Evolutionary conservation across 1,139 yeast species (phyloP).

Genomic region (Candida smagusa): DNA sequence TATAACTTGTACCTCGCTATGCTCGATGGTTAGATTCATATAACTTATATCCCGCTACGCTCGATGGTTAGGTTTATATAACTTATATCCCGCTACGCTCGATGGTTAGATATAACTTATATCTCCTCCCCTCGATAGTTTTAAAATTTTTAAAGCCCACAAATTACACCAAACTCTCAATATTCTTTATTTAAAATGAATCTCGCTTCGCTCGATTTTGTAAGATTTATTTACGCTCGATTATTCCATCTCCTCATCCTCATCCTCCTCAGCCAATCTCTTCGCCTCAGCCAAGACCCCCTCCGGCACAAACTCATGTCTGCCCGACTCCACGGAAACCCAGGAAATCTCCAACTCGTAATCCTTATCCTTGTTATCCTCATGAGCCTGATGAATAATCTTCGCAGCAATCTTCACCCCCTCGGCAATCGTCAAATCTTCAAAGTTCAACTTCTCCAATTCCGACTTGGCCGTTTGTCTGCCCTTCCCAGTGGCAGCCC

Average conservation of each 20-base stretch:
- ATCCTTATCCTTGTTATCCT: conserved; percentile 95
- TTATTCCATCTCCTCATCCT: conserved; percentile 55
- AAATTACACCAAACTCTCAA: too few species aligned
- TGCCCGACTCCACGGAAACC: conserved; percentile 66
- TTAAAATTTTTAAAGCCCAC: too few species aligned
- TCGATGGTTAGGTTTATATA: too few species aligned
- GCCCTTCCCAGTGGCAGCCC: conserved; percentile 98
- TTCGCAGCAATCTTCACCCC: conserved; percentile 93
- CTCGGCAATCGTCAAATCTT: conserved; percentile 65
- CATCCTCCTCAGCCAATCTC: conserved; percentile 75
- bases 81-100: too few species aligned
- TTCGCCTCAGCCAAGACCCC: conserved; percentile 79
- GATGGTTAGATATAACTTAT: too few species aligned
- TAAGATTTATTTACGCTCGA: too few species aligned
- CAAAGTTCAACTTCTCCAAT: conserved; percentile 82
- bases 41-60: too few species aligned
- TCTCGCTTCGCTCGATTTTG: too few species aligned
- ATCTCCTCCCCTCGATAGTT: too few species aligned
- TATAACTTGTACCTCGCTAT: too few species aligned
- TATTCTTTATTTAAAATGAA: too few species aligned
- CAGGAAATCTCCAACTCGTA: conserved; percentile 94
- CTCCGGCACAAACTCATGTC: conserved; percentile 75
- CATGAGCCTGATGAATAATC: conserved; percentile 91
- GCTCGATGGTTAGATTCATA: too few species aligned
- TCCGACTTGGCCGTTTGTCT: conserved; percentile 96